phyloP scores from a whole-genome alignment of 2,329 filamentous ascomycete genomes.

The Coniochaeta sp. region DNA sequence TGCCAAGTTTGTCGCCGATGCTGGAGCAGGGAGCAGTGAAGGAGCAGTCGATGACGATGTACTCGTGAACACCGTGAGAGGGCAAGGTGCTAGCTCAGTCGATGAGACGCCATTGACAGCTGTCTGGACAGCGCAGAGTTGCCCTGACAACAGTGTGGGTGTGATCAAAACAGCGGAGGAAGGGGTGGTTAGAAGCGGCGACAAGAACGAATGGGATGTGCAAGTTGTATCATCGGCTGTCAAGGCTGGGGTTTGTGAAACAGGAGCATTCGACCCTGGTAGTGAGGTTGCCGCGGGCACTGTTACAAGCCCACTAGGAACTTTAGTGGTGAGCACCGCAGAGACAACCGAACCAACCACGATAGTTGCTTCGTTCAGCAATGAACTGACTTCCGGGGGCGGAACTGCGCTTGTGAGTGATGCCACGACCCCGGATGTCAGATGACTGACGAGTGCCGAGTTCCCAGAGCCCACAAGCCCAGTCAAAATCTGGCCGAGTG shows the following conservation, averaged over 20 bases:
- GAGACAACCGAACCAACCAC: background rate
- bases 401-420: background rate
- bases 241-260: background rate
- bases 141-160: background rate
- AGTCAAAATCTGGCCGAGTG: background rate
- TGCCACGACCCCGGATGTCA: background rate
- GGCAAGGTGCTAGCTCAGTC: background rate
- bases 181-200: background rate
- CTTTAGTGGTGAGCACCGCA: background rate
- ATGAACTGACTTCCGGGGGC: background rate
- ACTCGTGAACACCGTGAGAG: background rate
- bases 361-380: background rate
- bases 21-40: background rate
- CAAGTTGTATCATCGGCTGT: background rate
- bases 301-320: background rate
- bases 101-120: background rate
- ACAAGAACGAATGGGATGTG: background rate
- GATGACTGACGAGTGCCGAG: background rate
- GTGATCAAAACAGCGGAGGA: background rate
- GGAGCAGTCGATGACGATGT: background rate
- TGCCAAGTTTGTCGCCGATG: background rate
- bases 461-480: background rate
- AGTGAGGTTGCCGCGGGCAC: background rate
- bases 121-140: background rate
- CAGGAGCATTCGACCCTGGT: background rate